Evolutionary conservation across 352 stramenopile species (phyloP).

Genomic region (Phytophthora niederhauseri): DNA sequence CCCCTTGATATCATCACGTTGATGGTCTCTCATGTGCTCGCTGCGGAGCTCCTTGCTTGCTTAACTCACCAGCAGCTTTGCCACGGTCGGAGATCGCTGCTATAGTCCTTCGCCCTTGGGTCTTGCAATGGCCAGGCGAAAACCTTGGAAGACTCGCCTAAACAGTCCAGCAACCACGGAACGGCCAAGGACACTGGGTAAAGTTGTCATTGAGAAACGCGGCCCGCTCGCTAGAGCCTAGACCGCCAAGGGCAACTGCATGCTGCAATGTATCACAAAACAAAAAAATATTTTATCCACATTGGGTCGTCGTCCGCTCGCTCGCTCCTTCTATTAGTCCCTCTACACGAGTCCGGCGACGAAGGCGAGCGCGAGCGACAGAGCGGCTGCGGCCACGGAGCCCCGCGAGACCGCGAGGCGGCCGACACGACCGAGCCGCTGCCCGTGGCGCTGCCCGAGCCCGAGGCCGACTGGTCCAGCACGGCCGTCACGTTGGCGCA

Average conservation of each 20-base stretch:
- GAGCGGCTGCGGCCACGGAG: neutral
- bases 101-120: neutral
- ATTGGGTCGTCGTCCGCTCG: neutral
- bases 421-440: slow-evolving; percentile 19
- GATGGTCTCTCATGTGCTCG: neutral
- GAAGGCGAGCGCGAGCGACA: slow-evolving; percentile 30
- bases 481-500: slow-evolving; percentile 28
- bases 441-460: slow-evolving; percentile 6
- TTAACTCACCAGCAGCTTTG: neutral
- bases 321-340: no score
- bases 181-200: neutral
- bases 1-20: no score
- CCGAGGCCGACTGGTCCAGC: slow-evolving; percentile 26
- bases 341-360: slow-evolving; percentile 21
- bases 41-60: neutral
- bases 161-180: neutral
- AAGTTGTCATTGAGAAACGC: slow-evolving; percentile 7
- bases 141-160: neutral
- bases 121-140: no score
- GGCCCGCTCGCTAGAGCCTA: neutral
- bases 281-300: slow-evolving; percentile 1
- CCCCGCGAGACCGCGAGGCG: slow-evolving; percentile 8
- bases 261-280: neutral
- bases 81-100: neutral
- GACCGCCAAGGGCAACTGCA: neutral